Evolutionary conservation across 306 rosid species (phyloP), one percentile per base, ranked within the genome.

Genomic region (Rubus idaeus): DNA sequence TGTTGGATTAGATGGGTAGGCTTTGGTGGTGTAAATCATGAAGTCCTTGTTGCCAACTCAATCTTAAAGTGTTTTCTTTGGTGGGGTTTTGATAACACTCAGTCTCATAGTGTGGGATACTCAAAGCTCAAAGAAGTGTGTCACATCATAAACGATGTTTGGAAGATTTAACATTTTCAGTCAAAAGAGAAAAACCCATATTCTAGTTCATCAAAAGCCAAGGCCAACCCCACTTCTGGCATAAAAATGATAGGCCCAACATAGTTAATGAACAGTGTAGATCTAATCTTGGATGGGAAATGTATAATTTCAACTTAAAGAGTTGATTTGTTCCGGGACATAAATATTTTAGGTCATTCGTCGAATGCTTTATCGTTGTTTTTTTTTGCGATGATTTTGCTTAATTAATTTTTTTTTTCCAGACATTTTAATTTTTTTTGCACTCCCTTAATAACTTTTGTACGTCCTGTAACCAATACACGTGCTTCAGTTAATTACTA

Each of bases 11-110:
- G 71, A 63, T 12, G 10, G 41, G 46, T 9, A 68, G 39, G 57
- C 1, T 70, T 37, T 35, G 77, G 84, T 83, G 87, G 56, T 79
- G 61, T 42, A 77, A 83, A 83, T 83, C 73, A 83, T 83, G 76
- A 66, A 66, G 57, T 30, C 73, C 75, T 74, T 50, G 7, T 60
- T 70, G 84, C 81, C 87, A 83, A 76, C 87, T 76, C 84, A 49
- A 57, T 69, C 69, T 76, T 37, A 73, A 64, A 64, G 20, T 39
- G 16, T 47, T 75, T 67, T 49, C 75, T 44, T 23, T 12, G 57
- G 65, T 71, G 67, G 72, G 74, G 77, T 62, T 76, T 77, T 14
- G 40, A 77, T 75, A 8, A 75, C 81, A 79, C 63, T 72, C 61
- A 39, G 14, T 37, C 70, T 61, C 70, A n/a, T n/a, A 14, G 81